These are phyloP conservation scores for Pochonia chlamydosporia DNA, from an alignment of 2,329 filamentous ascomycete species.

Conservation along the genomic window DNA sequence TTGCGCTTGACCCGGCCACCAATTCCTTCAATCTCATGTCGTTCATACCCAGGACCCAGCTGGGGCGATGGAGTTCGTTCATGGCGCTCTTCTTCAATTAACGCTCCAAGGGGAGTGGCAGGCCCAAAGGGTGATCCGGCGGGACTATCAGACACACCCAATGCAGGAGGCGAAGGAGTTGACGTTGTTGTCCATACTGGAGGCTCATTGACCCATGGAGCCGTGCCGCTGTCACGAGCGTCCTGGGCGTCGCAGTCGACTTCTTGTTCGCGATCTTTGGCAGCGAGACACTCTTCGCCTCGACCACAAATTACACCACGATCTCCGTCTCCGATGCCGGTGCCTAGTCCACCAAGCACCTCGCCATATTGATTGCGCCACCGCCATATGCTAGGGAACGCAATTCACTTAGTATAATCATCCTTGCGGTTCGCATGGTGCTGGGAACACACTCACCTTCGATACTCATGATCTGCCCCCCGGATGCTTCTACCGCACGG, in stretches of 20 bases:
- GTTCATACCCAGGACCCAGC: conserved; percentile 67
- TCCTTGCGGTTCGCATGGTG: background rate
- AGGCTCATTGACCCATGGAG: conserved; percentile 14
- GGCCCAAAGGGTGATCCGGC: conserved; percentile 11
- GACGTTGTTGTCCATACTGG: conserved; percentile 15
- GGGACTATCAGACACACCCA: conserved; percentile 9
- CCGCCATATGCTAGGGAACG: conserved; percentile 62
- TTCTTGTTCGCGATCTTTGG: conserved; percentile 73
- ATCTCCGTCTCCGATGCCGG: conserved; percentile 81
- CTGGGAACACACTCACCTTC: conserved; percentile 36
- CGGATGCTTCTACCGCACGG: conserved; percentile 72
- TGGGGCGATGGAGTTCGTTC: conserved; percentile 42
- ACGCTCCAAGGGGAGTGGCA: conserved; percentile 16
- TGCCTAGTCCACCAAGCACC: conserved; percentile 73
- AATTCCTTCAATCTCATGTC: conserved; percentile 88
- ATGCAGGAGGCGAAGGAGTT: conserved; percentile 12
- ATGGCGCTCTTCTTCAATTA: conserved; percentile 25
- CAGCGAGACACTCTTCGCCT: conserved; percentile 69
- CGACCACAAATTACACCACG: conserved; percentile 84
- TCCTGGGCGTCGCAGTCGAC: conserved; percentile 81
- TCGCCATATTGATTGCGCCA: conserved; percentile 85
- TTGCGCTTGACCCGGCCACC: conserved; percentile 85
- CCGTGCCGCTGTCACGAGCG: conserved; percentile 40
- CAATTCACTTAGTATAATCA: background rate
- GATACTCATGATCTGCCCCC: conserved; percentile 52